phyloP scores from a whole-genome alignment of 768 basidiomycete species.

The Thelephora aurantiotincta region DNA sequence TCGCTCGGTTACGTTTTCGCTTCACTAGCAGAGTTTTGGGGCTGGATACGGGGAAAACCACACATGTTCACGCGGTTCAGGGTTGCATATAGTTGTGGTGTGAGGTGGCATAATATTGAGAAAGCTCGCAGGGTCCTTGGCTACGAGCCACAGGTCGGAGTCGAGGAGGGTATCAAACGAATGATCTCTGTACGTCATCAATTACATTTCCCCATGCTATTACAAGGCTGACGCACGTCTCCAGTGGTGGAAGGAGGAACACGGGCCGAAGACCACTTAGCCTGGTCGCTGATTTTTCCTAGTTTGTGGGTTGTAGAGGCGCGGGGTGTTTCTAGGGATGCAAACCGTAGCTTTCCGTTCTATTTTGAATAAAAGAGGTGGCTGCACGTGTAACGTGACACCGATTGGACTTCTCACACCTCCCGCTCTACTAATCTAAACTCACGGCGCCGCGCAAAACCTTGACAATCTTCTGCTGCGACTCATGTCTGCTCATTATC shows the following conservation, averaged over 20 bases:
- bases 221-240: not conserved
- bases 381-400: no score
- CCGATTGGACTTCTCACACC: no score
- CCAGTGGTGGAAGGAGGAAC: constrained; percentile 11
- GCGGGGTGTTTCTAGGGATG: no score
- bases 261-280: not conserved
- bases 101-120: constrained; percentile 88
- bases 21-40: constrained; percentile 56
- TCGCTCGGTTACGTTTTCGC: constrained; percentile 60
- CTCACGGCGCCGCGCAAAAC: no score
- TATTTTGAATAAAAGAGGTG: no score
- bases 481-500: not conserved
- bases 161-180: constrained; percentile 76
- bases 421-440: no score
- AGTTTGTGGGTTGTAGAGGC: no score
- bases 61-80: constrained; percentile 79
- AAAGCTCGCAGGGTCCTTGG: constrained; percentile 83
- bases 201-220: not conserved
- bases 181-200: constrained; percentile 54
- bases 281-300: no score
- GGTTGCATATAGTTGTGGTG: constrained; percentile 66
- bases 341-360: no score
- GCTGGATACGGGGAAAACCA: constrained; percentile 61
- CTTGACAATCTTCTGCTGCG: no score
- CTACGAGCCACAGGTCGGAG: constrained; percentile 81